A percentile compares a stretch with the other conserved stretches of the same genome.
Evolutionary conservation across 1,284 basidiomycete genomes (phyloP).

Genomic region (Heimioporus retisporus): DNA sequence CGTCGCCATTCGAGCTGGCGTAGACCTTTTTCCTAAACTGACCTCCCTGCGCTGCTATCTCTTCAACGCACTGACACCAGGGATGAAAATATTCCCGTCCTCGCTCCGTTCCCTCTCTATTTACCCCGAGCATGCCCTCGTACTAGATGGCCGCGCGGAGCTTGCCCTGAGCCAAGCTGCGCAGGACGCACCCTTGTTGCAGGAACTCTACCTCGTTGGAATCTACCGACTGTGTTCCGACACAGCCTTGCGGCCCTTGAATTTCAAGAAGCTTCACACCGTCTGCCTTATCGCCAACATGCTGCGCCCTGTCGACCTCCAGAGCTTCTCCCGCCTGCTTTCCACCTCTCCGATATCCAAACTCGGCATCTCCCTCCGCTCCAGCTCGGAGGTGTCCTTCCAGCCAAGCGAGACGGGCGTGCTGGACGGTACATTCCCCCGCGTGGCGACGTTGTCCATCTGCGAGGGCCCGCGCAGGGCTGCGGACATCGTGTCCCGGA

Average conservation of each 20-base stretch:
- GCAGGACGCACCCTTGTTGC: background rate
- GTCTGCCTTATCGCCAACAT: slow-evolving; percentile 1
- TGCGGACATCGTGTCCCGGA: background rate
- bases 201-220: background rate
- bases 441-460: background rate
- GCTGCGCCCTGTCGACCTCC: background rate
- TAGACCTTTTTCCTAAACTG: background rate
- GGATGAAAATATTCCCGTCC: background rate
- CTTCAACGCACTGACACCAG: background rate
- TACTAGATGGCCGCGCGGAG: background rate
- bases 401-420: background rate
- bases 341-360: background rate
- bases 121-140: background rate
- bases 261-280: background rate
- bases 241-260: background rate
- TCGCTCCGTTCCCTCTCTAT: slow-evolving; percentile 1
- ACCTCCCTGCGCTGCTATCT: slow-evolving; percentile 1
- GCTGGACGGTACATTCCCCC: background rate
- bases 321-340: background rate
- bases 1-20: background rate
- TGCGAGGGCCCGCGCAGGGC: background rate
- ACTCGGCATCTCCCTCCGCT: background rate
- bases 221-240: background rate
- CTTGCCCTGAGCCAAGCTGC: background rate
- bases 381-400: background rate